Evolutionary conservation across 2,329 filamentous ascomycete species (phyloP), one percentile per base, ranked within the genome.

Genomic region (Neofusicoccum cordaticola): DNA sequence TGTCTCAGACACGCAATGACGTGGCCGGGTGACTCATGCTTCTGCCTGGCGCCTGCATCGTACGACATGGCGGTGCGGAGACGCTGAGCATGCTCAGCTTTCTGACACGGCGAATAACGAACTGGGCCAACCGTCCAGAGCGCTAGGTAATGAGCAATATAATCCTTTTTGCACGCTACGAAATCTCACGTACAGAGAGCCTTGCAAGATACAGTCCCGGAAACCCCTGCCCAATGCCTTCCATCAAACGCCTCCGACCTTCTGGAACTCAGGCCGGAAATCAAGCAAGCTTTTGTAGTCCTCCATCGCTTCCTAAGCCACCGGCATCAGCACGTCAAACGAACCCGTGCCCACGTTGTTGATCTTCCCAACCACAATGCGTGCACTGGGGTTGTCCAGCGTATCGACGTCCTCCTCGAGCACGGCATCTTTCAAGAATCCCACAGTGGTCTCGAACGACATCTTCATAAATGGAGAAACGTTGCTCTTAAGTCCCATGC

Each of bases 381-480:
- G 86, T 67, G 91, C 89, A 77, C 90, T 95, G 0, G 96, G 95
- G 66, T 90, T 93, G 66, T 85, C 87, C 66, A 99, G 81, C 72
- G 95, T 90, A 77, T 99, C 95, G 84, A 88, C 92, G 77, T 98
- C 95, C 57, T 91, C 89, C 73, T 96, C 92, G 65, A 96, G 82
- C 31, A 97, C 90, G 1, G 95, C 93, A 74, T 98, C 95, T 77
- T 91, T 93, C 72, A 99, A 83, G 82, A 97, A 97, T 0, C 90
- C 89, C 44, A 98, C 86, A 2, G 95, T 99, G 3, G 95, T 99
- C 85, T 99, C 95, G 80, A 98, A 99, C 77, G 92, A 96, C 94
- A 98, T 98, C 85, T 98, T 98, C 79, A 95, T 94, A 71, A 99
- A 94, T 0, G 95, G 93, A 69, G 89, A 93, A 34, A 94, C 89